These are phyloP conservation scores for Tetrapyrgos nigripes DNA, from an alignment of 1,284 basidiomycete species.

Conservation along the genomic window DNA sequence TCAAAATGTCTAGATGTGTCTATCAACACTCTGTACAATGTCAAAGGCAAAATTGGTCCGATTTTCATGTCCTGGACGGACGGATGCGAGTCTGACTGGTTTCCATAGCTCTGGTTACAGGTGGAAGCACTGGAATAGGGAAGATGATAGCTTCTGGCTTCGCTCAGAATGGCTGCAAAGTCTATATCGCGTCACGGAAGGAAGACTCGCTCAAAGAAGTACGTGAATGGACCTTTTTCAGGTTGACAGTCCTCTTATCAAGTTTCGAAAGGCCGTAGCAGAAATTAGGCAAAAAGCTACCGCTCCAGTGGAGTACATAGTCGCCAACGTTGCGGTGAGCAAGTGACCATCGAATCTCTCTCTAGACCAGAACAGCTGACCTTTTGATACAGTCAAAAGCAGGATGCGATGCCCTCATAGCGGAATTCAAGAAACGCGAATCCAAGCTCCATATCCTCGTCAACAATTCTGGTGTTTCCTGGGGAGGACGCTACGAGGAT, in stretches of 20 bases:
- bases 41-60: constrained; percentile 78
- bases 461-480: constrained; percentile 83
- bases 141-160: constrained; percentile 84
- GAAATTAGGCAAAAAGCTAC: constrained; percentile 61
- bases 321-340: constrained; percentile 75
- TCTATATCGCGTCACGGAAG: constrained; percentile 88
- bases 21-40: constrained; percentile 68
- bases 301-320: constrained; percentile 67
- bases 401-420: constrained; percentile 79
- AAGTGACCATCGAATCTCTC: not conserved
- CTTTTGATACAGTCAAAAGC: constrained; percentile 64
- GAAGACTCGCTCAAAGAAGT: constrained; percentile 80
- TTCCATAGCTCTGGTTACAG: constrained; percentile 74
- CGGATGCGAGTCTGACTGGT: constrained; percentile 5
- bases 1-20: constrained; percentile 54
- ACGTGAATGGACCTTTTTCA: constrained; percentile 20
- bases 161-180: constrained; percentile 83
- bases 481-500: constrained; percentile 78
- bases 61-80: constrained; percentile 3
- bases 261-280: constrained; percentile 52
- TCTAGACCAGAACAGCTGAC: not conserved
- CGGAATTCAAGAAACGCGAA: constrained; percentile 73
- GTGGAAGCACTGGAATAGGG: constrained; percentile 81
- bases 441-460: constrained; percentile 78
- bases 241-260: constrained; percentile 1